Evolutionary conservation across 2,329 filamentous ascomycete species (phyloP).

Genomic region (Magnaporthales sp.): DNA sequence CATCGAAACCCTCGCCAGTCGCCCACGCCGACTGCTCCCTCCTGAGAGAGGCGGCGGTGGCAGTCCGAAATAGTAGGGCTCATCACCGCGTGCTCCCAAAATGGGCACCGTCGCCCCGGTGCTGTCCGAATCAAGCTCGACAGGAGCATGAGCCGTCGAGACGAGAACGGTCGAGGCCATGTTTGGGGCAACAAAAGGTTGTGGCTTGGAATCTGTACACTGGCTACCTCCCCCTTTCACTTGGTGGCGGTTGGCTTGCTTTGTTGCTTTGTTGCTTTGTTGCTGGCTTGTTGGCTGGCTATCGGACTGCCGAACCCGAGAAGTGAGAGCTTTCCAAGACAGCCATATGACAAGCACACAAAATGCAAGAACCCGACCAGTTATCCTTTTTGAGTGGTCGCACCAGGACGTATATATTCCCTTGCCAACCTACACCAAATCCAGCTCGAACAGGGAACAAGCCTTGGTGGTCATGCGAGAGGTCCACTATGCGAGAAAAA

Average conservation of each 20-base stretch:
- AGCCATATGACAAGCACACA: no score
- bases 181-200: no score
- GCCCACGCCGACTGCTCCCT: background rate
- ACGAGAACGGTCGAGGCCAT: background rate
- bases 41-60: background rate
- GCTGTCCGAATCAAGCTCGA: background rate
- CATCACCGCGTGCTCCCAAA: background rate
- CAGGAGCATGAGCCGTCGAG: background rate
- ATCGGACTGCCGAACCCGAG: no score
- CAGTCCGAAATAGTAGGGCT: background rate
- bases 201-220: background rate
- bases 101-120: background rate
- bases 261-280: no score
- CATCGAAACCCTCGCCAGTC: background rate
- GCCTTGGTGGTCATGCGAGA: background rate
- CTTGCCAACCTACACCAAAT: background rate
- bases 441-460: background rate
- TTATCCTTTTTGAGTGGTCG: background rate
- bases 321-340: no score
- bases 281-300: no score
- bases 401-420: background rate
- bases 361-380: background rate
- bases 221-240: background rate
- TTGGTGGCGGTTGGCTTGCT: no score
- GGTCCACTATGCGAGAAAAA: background rate